Base-by-base conservation (phyloP, 257 asterid species). In the Orobanche coerulescens region DNA sequence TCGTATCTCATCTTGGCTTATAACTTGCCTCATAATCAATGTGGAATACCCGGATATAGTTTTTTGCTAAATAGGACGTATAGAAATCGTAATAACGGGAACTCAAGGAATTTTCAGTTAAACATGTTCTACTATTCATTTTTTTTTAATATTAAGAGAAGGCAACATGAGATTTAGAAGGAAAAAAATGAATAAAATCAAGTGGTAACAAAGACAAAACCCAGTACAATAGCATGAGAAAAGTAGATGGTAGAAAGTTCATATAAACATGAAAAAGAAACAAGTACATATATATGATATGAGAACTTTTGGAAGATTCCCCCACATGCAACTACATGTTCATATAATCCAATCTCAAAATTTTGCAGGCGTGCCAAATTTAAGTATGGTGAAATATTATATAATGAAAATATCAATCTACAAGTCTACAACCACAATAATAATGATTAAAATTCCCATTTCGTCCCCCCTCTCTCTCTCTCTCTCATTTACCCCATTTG, bases 381-480 rank as follows among this genome's bases (percentile, higher is more conserved):
- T 57, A 66, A 85, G 91, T 90, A 92, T 95, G 88, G 86, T 80
- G 95, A 94, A 80, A 74, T 78, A 87, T 91, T 78, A 87, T 78
- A 87, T 87, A 79, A 80, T 78, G 72, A 77, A 70, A 76, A 75
- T 72, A 75, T 77, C 64, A 78, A n/a, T n/a, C n/a, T n/a, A n/a
- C n/a, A n/a, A n/a, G n/a, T 74, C 73, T 58, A 51, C 65, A 66
- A 9, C n/a, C 8, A 40, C 47, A 42, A n/a, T 42, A 42, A n/a
- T 42, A n/a, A 3, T 4, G n/a, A 47, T 47, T 47, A 15, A 15
- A 6, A 18, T 18, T 47, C 53, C 6, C 16, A 42, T 37, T 37
- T 37, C 24, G 5, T 44, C 14, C n/a, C n/a, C n/a, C n/a, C n/a
- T n/a, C n/a, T n/a, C n/a, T n/a, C n/a, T n/a, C n/a, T 10, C 16